Evolutionary conservation across 2,329 filamentous ascomycete species (phyloP), one percentile per base, ranked within the genome.

Genomic region (Fusarium decemcellulare): DNA sequence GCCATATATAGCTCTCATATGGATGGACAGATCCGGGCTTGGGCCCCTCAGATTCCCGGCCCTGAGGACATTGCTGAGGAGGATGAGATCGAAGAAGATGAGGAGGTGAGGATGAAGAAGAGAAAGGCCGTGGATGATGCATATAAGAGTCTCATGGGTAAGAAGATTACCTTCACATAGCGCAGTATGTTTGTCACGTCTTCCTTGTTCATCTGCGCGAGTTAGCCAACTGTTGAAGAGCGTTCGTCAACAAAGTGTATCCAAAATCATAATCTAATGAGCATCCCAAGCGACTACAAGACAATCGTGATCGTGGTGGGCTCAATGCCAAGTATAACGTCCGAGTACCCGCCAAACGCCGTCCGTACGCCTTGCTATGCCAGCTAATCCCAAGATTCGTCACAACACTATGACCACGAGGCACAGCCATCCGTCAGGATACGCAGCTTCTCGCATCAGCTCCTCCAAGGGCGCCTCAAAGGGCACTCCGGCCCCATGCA

Each of bases 381-480:
- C 9, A 51, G 29, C 27, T n/a, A 51, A 57, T n/a, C 42, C 53
- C 29, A 15, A 32, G 34, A 18, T 15, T 18, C 23, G 47, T 78
- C 67, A 83, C 76, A 94, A 85, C 83, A 97, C 91, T 18, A 91
- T 86, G 6, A 98, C 88, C 55, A 94, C 92, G 43, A 98, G 81
- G 79, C 94, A 93, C 29, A 97, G 80, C 92, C 95, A 99, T 0
- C 96, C 96, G 81, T 99, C 96, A 0, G 94, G 90, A 83, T 98
- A 98, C 2, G 93, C 90, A 5, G 93, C 92, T 75, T 92, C 92
- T 60, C 90, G 87, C 81, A 96, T 92, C 61, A 99, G 79, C 48
- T 98, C 95, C 75, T 94, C 92, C 16, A 99, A 80, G 27, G 91
- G 91, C 2, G 94, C 92, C 63, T 84, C 82, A 83, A 98, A 92